A percentile compares a stretch with the other conserved stretches of the same genome.
Conservation (phyloP, 2,329 filamentous ascomycete genomes). For the Tolypocladium album region DNA sequence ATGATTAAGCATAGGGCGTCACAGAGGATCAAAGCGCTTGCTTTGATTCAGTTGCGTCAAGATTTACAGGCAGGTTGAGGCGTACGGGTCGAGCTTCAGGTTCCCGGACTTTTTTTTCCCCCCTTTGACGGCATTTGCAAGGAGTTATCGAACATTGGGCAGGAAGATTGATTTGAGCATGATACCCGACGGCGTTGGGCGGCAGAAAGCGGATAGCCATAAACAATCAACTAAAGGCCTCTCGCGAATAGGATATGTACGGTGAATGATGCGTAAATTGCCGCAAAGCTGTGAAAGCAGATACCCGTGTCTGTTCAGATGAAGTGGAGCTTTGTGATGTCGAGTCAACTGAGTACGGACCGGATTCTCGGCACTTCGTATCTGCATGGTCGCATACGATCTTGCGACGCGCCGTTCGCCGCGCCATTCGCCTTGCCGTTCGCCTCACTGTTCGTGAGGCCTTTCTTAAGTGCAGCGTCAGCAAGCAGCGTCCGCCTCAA, state of each 20-base stretch:
- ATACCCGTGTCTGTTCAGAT: not conserved
- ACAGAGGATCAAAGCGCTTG: constrained; percentile 14
- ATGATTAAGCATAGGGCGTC: not conserved
- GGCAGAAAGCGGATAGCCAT: not conserved
- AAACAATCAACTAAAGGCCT: not conserved
- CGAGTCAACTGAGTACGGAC: not conserved
- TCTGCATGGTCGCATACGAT: no score
- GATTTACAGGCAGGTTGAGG: not conserved
- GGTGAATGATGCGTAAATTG: no score
- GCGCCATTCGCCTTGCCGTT: no score
- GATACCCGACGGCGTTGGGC: not conserved
- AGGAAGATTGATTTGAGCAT: not conserved
- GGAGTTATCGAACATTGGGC: not conserved
- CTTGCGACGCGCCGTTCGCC: no score
- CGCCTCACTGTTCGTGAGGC: no score
- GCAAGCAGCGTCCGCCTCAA: not conserved
- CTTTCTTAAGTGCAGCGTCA: not conserved
- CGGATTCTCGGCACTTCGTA: no score
- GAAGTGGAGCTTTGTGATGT: not conserved
- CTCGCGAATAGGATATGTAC: not conserved
- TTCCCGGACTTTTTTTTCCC: no score
- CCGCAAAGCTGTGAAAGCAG: not conserved
- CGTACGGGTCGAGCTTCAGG: not conserved
- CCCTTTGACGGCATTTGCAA: not conserved
- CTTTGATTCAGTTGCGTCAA: not conserved